Evolutionary conservation across 495 filamentous ascomycete species (phyloP).

Genomic region (Pyrenula massariospora): DNA sequence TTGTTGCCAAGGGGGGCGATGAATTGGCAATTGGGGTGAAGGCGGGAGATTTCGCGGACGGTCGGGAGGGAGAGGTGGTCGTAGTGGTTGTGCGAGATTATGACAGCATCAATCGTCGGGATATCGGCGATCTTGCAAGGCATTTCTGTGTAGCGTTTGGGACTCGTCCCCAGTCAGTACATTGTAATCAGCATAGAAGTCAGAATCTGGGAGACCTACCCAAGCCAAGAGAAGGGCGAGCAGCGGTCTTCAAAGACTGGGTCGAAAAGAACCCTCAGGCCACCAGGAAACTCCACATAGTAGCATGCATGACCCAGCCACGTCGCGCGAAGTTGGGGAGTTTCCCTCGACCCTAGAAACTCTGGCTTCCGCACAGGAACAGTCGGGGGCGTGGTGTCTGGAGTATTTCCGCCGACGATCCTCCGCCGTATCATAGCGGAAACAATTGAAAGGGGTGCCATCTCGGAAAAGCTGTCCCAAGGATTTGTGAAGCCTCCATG

Average conservation of each 20-base stretch:
- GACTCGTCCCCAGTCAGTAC: conserved; percentile 11
- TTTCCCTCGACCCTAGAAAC: conserved; percentile 50
- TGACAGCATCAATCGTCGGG: conserved; percentile 73
- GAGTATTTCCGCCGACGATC: conserved; percentile 45
- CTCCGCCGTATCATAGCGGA: conserved; percentile 31
- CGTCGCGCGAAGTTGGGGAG: conserved; percentile 64
- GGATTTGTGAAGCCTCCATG: conserved; percentile 52
- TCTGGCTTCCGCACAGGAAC: conserved; percentile 56
- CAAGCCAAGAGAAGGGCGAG: conserved; percentile 57
- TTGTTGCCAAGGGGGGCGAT: conserved; percentile 85
- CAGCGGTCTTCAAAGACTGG: conserved; percentile 90
- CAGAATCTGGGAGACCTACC: conserved; percentile 9
- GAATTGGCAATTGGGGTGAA: conserved; percentile 73
- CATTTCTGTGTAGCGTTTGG: conserved; percentile 69
- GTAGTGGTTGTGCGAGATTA: conserved; percentile 91
- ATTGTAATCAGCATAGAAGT: neutral
- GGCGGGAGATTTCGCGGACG: conserved; percentile 55
- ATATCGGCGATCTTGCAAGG: conserved; percentile 73
- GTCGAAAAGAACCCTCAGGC: conserved; percentile 85
- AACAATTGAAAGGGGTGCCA: conserved; percentile 6
- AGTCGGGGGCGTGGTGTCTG: conserved; percentile 53
- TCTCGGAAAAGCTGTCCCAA: conserved; percentile 26
- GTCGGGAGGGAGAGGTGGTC: conserved; percentile 78
- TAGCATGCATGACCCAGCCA: conserved; percentile 97
- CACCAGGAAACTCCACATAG: conserved; percentile 81